Conservation (phyloP, 2,329 filamentous ascomycete genomes). For the Penicillium concentricum region DNA sequence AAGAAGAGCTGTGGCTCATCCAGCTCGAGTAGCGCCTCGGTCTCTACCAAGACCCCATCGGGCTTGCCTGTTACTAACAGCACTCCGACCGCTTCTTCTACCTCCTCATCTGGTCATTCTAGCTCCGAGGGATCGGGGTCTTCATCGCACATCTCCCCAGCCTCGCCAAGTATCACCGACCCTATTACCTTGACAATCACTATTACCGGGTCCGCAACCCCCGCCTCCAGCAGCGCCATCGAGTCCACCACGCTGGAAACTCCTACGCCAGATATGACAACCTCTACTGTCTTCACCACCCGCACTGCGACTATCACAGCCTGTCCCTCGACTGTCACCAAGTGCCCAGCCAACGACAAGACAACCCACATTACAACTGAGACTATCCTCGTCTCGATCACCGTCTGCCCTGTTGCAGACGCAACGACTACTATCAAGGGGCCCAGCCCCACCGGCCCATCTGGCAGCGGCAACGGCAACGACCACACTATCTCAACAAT, state of each 20-base stretch:
- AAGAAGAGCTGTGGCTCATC: neutral
- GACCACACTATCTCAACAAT: slow-evolving; percentile 13
- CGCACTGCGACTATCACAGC: slow-evolving; percentile 23
- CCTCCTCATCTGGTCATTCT: neutral
- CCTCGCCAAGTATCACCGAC: neutral
- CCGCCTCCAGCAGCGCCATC: neutral
- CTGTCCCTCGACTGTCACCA: slow-evolving; percentile 24
- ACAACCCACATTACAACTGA: slow-evolving; percentile 19
- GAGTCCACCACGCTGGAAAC: neutral
- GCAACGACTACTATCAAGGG: neutral
- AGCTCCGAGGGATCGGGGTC: neutral
- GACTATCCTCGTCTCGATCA: slow-evolving; percentile 21
- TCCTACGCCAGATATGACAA: slow-evolving; percentile 10
- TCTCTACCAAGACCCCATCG: neutral
- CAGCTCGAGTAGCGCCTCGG: neutral
- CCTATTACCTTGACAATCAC: neutral
- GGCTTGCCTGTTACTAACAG: neutral
- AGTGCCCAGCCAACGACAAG: slow-evolving; percentile 22
- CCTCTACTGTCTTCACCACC: slow-evolving; percentile 23
- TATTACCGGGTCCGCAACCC: neutral
- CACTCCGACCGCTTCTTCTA: neutral
- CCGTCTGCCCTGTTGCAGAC: slow-evolving; percentile 20
- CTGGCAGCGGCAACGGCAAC: neutral
- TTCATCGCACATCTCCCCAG: neutral
- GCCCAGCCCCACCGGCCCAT: neutral